Evolutionary conservation across 2,329 filamentous ascomycete species (phyloP), one percentile per base, ranked within the genome.

Genomic region (Epichloe brachyelytri): DNA sequence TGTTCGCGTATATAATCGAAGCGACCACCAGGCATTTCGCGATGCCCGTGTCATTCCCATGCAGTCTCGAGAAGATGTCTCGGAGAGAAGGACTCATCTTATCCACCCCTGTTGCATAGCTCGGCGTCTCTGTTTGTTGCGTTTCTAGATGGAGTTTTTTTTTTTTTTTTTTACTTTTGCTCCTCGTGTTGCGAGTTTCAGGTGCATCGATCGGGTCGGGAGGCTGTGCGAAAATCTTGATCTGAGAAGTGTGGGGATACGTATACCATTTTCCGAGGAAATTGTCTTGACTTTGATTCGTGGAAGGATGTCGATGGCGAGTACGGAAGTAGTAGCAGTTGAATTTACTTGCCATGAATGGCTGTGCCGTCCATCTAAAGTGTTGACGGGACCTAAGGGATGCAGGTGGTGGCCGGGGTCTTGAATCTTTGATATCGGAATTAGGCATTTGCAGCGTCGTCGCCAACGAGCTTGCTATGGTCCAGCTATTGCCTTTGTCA

Each of bases 1-100:
- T 43, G 47, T 50, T 48, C 15, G 34, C 45, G 46, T 53, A 51
- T 11, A 49, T 53, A 34, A 22, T 38, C 30, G 30, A 30, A 8
- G 3, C 19, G 4, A 38, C 8, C 26, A 44, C 38, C 7, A 37
- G 34, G 45, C 45, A 46, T 14, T 14, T 20, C 33, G 33, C 19
- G 5, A 11, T 26, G 34, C 33, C 36, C 36, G 36, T 37, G 33
- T 26, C 33, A 12, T 37, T 30, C 19, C 19, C 20, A 38, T 46
- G 19, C 33, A 7, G 40, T 43, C 44, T 36, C 15, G 47, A 47
- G 39, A 39, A 17, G 50, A n/a, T 7, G 41, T 40, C 36, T 50
- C 26, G 6, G 5, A 20, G n/a, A 19, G 22, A 10, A 10, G 43
- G 41, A 30, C 30, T 30, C 30, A 30, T 30, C 8, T 30, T 11